phyloP scores from a whole-genome alignment of 129 eudicot species.

The Helichrysum umbraculigerum region DNA sequence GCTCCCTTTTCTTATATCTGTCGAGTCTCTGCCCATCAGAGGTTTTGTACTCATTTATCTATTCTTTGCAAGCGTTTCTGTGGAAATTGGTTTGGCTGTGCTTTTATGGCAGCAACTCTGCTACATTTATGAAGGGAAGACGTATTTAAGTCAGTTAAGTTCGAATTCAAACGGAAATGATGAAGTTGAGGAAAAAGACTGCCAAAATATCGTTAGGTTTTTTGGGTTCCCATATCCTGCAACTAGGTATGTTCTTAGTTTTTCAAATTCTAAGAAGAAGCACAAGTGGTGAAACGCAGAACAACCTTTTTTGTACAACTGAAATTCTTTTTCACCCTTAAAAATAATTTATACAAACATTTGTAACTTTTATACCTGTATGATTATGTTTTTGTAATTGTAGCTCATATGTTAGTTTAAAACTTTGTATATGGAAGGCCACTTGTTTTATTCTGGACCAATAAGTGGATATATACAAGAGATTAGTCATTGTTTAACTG shows the following conservation, averaged over 20 bases:
- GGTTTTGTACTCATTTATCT: conserved; percentile 81
- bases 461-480: conserved; percentile 25
- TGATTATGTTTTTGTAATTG: neutral
- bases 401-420: neutral
- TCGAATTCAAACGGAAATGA: conserved; percentile 39
- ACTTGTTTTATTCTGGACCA: conserved; percentile 16
- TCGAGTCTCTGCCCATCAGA: conserved; percentile 56
- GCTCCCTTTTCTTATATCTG: conserved; percentile 57
- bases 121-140: conserved; percentile 72
- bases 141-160: conserved; percentile 70
- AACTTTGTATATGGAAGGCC: neutral
- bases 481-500: neutral
- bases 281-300: conserved; percentile 59
- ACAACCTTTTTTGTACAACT: neutral
- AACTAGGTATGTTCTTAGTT: conserved; percentile 49
- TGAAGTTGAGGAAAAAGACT: conserved; percentile 60
- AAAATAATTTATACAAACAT: neutral
- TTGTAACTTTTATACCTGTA: neutral
- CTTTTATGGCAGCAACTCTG: conserved; percentile 96
- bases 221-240: conserved; percentile 62
- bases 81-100: conserved; percentile 72
- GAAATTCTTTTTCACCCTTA: neutral
- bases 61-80: conserved; percentile 73
- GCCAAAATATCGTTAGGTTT: conserved; percentile 68
- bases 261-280: conserved; percentile 63